These are phyloP conservation scores for Termitomyces sp. DNA, from an alignment of 768 basidiomycete genomes.

Conservation along the genomic window DNA sequence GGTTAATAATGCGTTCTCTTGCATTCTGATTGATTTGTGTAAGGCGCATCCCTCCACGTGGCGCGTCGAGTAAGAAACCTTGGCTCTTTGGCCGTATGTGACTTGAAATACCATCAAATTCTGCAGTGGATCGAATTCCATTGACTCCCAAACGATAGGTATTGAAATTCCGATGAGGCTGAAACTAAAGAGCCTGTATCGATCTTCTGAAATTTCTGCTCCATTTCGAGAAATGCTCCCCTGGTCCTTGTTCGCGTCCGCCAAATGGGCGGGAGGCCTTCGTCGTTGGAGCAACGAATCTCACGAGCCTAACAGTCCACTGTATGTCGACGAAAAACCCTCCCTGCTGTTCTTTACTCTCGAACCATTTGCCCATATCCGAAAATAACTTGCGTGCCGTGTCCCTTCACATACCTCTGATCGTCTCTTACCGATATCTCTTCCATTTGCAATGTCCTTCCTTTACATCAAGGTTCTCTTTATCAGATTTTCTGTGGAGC, in stretches of 20 bases:
- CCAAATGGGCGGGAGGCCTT: slow-evolving; percentile 17
- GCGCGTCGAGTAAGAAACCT: slow-evolving; percentile 21
- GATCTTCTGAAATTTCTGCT: neutral
- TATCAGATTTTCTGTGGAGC: slow-evolving; percentile 12
- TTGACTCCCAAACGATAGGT: neutral
- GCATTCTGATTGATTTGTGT: neutral
- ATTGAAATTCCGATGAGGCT: neutral
- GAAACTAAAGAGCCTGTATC: neutral
- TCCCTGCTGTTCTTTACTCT: slow-evolving; percentile 17
- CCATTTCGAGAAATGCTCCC: neutral
- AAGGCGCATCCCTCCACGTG: slow-evolving; percentile 12
- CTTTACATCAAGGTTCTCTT: slow-evolving; percentile 10
- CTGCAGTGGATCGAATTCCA: neutral
- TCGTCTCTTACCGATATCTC: neutral
- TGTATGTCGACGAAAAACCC: slow-evolving; percentile 20
- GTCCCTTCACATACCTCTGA: slow-evolving; percentile 5
- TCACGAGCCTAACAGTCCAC: slow-evolving; percentile 21
- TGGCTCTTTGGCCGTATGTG: slow-evolving; percentile 26
- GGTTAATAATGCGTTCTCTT: slow-evolving; percentile 1
- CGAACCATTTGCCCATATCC: slow-evolving; percentile 15
- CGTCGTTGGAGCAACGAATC: slow-evolving; percentile 10
- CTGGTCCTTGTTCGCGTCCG: slow-evolving; percentile 8
- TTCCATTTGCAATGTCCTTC: neutral
- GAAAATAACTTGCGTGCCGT: slow-evolving; percentile 8
- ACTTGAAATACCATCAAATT: slow-evolving; percentile 21